Conservation (phyloP, 2,329 filamentous ascomycete genomes). For the Fusarium duplospermum region DNA sequence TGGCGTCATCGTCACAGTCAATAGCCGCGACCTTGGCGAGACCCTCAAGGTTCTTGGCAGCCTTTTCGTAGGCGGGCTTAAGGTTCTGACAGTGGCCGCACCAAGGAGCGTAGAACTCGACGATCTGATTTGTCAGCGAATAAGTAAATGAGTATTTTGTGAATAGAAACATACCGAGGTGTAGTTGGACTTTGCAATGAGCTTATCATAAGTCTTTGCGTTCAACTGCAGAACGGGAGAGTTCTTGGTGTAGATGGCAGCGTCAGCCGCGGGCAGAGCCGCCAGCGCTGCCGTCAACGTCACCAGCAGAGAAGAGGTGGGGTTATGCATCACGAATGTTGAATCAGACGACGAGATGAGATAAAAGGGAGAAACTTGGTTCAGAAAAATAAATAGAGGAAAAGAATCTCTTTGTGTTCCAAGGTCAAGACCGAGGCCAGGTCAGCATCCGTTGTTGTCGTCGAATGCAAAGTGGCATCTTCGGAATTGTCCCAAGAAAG, state of each 20-base stretch:
- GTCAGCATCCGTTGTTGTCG: slow-evolving; percentile 19
- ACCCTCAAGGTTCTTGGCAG: slow-evolving; percentile 87
- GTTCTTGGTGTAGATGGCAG: slow-evolving; percentile 84
- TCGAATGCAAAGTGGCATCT: slow-evolving; percentile 45
- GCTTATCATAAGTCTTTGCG: slow-evolving; percentile 79
- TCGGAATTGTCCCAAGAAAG: slow-evolving; percentile 30
- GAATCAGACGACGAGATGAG: background rate
- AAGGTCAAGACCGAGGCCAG: slow-evolving; percentile 15
- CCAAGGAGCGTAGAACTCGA: slow-evolving; percentile 97
- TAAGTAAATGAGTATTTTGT: background rate
- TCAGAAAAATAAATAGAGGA: background rate
- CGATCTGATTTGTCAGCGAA: slow-evolving; percentile 56
- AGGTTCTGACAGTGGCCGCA: slow-evolving; percentile 97
- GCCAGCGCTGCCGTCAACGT: slow-evolving; percentile 69
- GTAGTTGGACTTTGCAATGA: slow-evolving; percentile 91
- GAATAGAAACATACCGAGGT: slow-evolving; percentile 76
- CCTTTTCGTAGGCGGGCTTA: slow-evolving; percentile 95
- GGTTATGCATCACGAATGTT: slow-evolving; percentile 62
- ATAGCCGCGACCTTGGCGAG: slow-evolving; percentile 94
- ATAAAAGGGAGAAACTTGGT: background rate
- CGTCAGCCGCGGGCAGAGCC: slow-evolving; percentile 72
- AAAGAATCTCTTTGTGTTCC: slow-evolving; percentile 14
- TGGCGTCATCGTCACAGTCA: slow-evolving; percentile 92
- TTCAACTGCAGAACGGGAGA: slow-evolving; percentile 89
- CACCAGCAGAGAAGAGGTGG: slow-evolving; percentile 58